A percentile compares a stretch with the other conserved stretches of the same genome.
These are phyloP conservation scores for Lactarius vividus DNA, from an alignment of 768 basidiomycete genomes.

Conservation along the genomic window DNA sequence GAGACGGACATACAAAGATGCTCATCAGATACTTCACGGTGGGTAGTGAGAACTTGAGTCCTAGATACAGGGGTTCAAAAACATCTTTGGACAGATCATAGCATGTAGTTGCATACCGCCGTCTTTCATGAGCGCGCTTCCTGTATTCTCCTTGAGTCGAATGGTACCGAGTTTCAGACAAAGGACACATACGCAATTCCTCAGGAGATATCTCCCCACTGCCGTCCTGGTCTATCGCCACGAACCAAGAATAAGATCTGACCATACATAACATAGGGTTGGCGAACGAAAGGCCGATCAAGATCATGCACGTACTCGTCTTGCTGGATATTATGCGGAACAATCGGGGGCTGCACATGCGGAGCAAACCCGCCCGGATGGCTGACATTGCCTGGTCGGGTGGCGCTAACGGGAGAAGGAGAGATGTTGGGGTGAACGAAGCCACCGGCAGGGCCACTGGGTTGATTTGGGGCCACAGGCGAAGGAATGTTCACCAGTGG, in stretches of 20 bases:
- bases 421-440: neutral
- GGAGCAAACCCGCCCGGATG: neutral
- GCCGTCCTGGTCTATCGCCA: conserved; percentile 13
- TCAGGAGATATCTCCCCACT: conserved; percentile 7
- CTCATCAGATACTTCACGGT: conserved; percentile 19
- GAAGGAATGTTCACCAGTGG: neutral
- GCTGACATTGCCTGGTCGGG: neutral
- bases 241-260: conserved; percentile 9
- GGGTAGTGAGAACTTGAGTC: neutral
- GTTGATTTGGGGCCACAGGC: neutral
- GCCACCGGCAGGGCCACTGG: neutral
- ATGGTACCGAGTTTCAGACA: neutral
- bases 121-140: conserved; percentile 11
- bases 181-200: conserved; percentile 10
- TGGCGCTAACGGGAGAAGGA: neutral
- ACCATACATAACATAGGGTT: neutral
- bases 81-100: neutral
- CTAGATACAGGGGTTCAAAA: neutral
- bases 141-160: neutral
- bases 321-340: neutral
- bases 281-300: neutral
- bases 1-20: conserved; percentile 9
- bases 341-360: neutral
- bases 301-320: conserved; percentile 2
- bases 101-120: neutral